phyloP scores from a whole-genome alignment of 768 basidiomycete genomes.

The Leccinum longicurvipes region DNA sequence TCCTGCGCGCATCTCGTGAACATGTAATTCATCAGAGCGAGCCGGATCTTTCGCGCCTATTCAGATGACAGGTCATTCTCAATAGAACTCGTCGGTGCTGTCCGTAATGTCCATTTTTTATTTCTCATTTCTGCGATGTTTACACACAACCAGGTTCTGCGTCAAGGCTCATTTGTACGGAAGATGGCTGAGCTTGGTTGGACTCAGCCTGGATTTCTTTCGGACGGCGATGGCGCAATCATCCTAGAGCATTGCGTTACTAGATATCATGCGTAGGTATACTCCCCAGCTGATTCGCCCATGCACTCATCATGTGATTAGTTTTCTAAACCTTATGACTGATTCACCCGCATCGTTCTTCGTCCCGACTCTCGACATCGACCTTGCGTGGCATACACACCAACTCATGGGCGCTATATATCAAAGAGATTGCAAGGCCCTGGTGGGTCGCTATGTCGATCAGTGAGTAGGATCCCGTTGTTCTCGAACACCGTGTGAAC shows the following conservation, averaged over 20 bases:
- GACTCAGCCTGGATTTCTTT: conserved; percentile 43
- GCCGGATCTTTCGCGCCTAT: conserved; percentile 46
- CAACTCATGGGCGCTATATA: conserved; percentile 50
- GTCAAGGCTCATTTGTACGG: conserved; percentile 51
- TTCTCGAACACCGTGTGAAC: not conserved
- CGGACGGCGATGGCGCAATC: conserved; percentile 34
- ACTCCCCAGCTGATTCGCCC: not conserved
- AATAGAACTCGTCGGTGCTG: conserved; percentile 53
- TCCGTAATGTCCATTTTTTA: conserved; percentile 18
- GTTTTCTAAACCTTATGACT: conserved; percentile 53
- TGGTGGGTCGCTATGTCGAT: conserved; percentile 48
- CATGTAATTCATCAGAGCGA: conserved; percentile 21
- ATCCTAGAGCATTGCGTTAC: conserved; percentile 48
- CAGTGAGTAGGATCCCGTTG: conserved; percentile 38
- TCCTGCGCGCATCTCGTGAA: not conserved
- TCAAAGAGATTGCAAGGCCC: conserved; percentile 35
- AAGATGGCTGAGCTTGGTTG: conserved; percentile 55
- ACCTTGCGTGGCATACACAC: conserved; percentile 72
- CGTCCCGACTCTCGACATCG: conserved; percentile 66
- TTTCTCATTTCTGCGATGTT: not conserved
- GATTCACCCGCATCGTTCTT: conserved; percentile 42
- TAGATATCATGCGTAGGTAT: conserved; percentile 53
- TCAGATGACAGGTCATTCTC: conserved; percentile 49
- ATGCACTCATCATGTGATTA: not conserved
- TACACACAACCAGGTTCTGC: conserved; percentile 38